These are phyloP conservation scores for Phialocephala sp. DNA, from an alignment of 2,329 filamentous ascomycete genomes.

Conservation along the genomic window DNA sequence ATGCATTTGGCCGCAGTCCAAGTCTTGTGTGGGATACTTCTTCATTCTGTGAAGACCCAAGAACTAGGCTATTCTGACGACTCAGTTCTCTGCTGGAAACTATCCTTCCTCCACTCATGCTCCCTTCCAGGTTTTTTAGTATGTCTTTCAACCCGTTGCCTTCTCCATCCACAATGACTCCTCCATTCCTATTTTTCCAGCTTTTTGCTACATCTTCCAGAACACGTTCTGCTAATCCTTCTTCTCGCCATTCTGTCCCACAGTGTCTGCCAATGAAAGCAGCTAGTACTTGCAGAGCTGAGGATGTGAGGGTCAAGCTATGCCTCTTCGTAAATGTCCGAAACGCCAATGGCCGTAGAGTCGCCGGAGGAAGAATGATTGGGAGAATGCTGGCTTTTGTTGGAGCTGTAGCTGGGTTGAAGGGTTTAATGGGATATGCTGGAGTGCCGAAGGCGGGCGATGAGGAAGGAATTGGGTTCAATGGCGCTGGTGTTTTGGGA, in stretches of 20 bases:
- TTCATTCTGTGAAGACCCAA: conserved; percentile 59
- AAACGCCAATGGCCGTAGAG: conserved; percentile 88
- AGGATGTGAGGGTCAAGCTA: conserved; percentile 87
- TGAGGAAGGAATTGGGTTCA: conserved; percentile 78
- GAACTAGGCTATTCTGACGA: conserved; percentile 67
- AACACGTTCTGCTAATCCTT: conserved; percentile 89
- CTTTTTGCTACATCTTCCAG: conserved; percentile 88
- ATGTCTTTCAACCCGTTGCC: conserved; percentile 80
- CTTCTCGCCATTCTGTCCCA: conserved; percentile 94
- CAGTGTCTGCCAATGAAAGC: conserved; percentile 92
- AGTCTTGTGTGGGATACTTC: conserved; percentile 61
- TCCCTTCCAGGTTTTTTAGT: conserved; percentile 81
- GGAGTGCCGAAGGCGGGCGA: conserved; percentile 92
- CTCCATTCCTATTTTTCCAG: conserved; percentile 90
- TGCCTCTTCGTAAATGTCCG: conserved; percentile 98
- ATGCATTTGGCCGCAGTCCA: conserved; percentile 55
- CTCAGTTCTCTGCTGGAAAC: conserved; percentile 59
- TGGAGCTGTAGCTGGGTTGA: conserved; percentile 43
- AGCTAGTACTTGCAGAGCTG: conserved; percentile 83
- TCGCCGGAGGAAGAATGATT: conserved; percentile 86
- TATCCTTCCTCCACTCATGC: conserved; percentile 85
- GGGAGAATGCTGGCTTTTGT: conserved; percentile 67
- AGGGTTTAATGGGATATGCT: conserved; percentile 75
- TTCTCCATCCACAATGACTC: conserved; percentile 87
- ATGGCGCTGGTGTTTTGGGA: conserved; percentile 35